Evolutionary conservation across 2,329 filamentous ascomycete genomes (phyloP), one percentile per base, ranked within the genome.

Genomic region (Trichoderma asperellum): DNA sequence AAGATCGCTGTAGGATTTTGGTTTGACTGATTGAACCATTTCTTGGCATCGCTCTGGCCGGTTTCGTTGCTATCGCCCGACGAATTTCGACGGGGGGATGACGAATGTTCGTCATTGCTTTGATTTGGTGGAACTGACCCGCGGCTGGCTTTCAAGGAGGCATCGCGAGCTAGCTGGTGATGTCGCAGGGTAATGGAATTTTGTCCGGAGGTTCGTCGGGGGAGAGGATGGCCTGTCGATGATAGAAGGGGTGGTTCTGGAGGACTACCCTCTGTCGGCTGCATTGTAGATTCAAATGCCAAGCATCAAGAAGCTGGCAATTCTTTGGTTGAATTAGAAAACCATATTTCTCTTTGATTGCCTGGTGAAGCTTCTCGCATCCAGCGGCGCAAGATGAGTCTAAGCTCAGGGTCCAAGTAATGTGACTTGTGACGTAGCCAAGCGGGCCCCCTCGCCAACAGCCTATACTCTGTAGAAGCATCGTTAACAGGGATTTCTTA

Each of bases 11-110:
- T 81, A 0, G 83, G 81, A 53, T 88, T 85, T 56, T 82, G 76
- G 55, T 88, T 88, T 5, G 83, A 85, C 12, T 77, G 79, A 43
- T 88, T 82, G 68, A 88, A 88, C 86, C 86, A 88, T 43, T 78
- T 82, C 43, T 81, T 84, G 0, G 85, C 81, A 63, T 88, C 85
- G 71, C 84, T 87, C 4, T 80, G 76, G 3, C 79, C 78, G 0
- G 85, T 87, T 27, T 81, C 79, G 57, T 84, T 79, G 43, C 84
- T 87, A 14, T 85, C 84, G 14, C 79, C 83, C 0, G 85, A 86
- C 0, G 84, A 87, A 37, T 84, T 79, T 27, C 78, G 76, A 4
- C 76, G 73, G 12, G 78, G 73, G 1, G 77, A 37, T 16, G 63
- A 59, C 18, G 29, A 73, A 1, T 72, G 74, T 10, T 74, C 70